phyloP scores from a whole-genome alignment of 345 rosid genomes.

The Citrus sp. region DNA sequence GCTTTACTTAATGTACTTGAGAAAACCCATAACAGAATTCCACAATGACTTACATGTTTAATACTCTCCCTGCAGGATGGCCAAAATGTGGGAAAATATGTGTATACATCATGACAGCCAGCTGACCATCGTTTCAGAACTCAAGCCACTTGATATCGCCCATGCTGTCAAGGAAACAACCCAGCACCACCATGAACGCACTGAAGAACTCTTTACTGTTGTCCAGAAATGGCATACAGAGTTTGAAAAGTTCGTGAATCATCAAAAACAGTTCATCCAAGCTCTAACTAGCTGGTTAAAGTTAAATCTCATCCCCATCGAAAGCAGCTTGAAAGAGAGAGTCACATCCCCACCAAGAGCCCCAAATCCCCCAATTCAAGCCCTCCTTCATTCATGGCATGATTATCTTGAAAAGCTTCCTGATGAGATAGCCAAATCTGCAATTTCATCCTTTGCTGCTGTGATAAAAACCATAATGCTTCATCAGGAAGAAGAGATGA shows the following conservation, averaged over 20 bases:
- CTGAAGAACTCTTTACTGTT: conserved; percentile 55
- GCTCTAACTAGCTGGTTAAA: conserved; percentile 65
- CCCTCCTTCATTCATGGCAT: conserved; percentile 68
- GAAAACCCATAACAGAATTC: conserved; percentile 7
- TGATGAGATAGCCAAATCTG: conserved; percentile 81
- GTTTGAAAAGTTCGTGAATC: conserved; percentile 61
- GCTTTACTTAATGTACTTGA: background rate
- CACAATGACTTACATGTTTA: conserved; percentile 1
- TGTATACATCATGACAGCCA: conserved; percentile 66
- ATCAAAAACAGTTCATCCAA: conserved; percentile 79
- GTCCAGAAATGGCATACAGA: conserved; percentile 71
- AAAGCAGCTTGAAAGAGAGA: conserved; percentile 63
- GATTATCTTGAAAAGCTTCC: conserved; percentile 75
- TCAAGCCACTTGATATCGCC: conserved; percentile 59
- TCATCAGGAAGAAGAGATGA: conserved; percentile 88
- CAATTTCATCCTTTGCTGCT: conserved; percentile 71
- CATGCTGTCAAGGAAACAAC: conserved; percentile 70
- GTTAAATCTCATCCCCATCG: conserved; percentile 72
- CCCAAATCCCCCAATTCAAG: conserved; percentile 74
- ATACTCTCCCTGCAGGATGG: conserved; percentile 53
- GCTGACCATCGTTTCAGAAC: conserved; percentile 54
- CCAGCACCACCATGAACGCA: conserved; percentile 67
- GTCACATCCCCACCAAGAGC: conserved; percentile 73
- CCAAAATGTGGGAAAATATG: conserved; percentile 85
- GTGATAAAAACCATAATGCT: conserved; percentile 59